Evolutionary conservation across 768 basidiomycete genomes (phyloP).

Genomic region (Tricholoma saponaceum): DNA sequence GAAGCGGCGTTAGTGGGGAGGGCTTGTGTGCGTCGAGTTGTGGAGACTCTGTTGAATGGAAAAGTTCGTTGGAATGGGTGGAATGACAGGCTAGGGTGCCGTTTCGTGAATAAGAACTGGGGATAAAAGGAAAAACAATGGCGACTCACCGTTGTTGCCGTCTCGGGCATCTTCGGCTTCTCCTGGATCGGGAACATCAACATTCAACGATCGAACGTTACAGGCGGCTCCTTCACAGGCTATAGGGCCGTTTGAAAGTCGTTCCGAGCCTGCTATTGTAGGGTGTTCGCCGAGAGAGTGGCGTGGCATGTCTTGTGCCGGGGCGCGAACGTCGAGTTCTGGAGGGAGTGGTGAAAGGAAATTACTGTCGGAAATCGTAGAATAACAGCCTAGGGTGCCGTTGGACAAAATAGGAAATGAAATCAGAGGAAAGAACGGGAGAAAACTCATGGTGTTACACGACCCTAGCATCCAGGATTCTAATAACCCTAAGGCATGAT

Average conservation of each 20-base stretch:
- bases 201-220: not conserved
- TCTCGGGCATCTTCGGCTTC: not conserved
- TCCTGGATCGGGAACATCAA: not conserved
- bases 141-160: not conserved
- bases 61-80: not conserved
- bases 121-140: not conserved
- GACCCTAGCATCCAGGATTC: too few species aligned
- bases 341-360: not conserved
- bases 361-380: not conserved
- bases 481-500: too few species aligned
- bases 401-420: not conserved
- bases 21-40: not conserved
- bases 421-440: not conserved
- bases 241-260: not conserved
- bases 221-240: not conserved
- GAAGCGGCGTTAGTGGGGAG: not conserved
- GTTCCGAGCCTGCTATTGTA: not conserved
- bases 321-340: not conserved
- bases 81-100: not conserved
- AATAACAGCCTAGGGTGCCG: not conserved
- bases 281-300: not conserved
- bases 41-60: not conserved
- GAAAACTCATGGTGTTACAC: too few species aligned
- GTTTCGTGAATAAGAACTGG: not conserved
- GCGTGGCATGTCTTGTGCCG: not conserved